phyloP scores from a whole-genome alignment of 495 filamentous ascomycete species.

The Pseudotulostoma volvatum region DNA sequence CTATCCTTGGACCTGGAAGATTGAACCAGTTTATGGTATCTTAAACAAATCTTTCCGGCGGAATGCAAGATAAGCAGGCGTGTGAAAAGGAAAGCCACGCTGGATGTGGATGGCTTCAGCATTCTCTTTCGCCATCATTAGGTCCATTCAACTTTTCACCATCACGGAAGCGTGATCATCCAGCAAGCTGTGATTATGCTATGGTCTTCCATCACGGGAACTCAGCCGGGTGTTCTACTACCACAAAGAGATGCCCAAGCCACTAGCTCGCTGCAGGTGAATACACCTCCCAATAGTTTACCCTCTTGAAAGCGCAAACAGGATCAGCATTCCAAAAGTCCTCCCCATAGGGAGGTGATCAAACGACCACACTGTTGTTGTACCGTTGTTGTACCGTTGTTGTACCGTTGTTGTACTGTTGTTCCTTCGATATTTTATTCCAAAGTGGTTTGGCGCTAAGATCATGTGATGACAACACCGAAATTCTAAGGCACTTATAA shows the following conservation, averaged over 20 bases:
- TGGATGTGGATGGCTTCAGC: constrained; percentile 14
- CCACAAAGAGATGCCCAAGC: constrained; percentile 6
- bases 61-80: constrained; percentile 4
- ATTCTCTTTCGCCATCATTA: constrained; percentile 13
- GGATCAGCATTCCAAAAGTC: background rate
- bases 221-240: constrained; percentile 13
- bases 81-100: constrained; percentile 11
- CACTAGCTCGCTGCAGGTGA: constrained; percentile 4
- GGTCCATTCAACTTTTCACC: constrained; percentile 15
- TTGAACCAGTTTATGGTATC: background rate
- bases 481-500: too few relatives aligned
- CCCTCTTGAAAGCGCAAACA: constrained; percentile 1
- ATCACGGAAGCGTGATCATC: constrained; percentile 16
- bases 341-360: too few relatives aligned
- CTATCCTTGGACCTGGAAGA: background rate
- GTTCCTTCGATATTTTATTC: too few relatives aligned
- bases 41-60: background rate
- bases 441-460: too few relatives aligned
- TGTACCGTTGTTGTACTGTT: too few relatives aligned
- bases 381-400: too few relatives aligned
- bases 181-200: constrained; percentile 15
- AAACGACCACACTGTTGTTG: too few relatives aligned
- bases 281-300: background rate
- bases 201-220: constrained; percentile 11
- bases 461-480: too few relatives aligned